Conservation (phyloP, 73 alveolate genomes). For the Paramecium tetraurelia region DNA sequence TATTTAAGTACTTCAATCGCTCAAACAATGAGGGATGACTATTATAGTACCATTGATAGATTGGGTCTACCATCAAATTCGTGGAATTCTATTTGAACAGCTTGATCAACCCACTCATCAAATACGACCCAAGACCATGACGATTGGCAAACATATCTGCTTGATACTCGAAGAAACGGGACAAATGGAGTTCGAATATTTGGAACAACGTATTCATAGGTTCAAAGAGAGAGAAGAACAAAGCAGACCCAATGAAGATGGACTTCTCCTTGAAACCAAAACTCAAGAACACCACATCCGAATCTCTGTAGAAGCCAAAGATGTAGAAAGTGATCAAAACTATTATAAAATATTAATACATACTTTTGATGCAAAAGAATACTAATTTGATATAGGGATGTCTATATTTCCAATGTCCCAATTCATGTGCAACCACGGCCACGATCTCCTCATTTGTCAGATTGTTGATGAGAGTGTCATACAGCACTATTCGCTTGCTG, state of each 20-base stretch:
- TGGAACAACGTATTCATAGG: slow-evolving; percentile 73
- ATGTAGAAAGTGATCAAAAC: slow-evolving; percentile 63
- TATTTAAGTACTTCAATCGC: slow-evolving; percentile 36
- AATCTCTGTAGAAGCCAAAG: slow-evolving; percentile 51
- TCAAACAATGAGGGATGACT: slow-evolving; percentile 61
- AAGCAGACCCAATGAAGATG: slow-evolving; percentile 66
- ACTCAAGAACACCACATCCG: slow-evolving; percentile 76
- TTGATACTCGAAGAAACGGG: slow-evolving; percentile 74
- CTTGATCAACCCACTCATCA: slow-evolving; percentile 51
- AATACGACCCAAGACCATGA: slow-evolving; percentile 21
- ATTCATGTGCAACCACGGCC: slow-evolving; percentile 94
- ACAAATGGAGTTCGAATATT: slow-evolving; percentile 61
- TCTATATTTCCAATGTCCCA: slow-evolving; percentile 94
- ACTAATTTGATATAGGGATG: slow-evolving; percentile 68
- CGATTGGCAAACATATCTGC: slow-evolving; percentile 73
- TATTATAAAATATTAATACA: slow-evolving; percentile 59
- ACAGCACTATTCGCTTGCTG: slow-evolving; percentile 91
- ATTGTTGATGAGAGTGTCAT: slow-evolving; percentile 82
- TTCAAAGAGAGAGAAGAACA: slow-evolving; percentile 67
- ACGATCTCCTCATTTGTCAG: slow-evolving; percentile 80
- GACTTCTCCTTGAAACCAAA: slow-evolving; percentile 76
- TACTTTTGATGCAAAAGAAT: slow-evolving; percentile 69
- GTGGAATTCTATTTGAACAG: slow-evolving; percentile 41
- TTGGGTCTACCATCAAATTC: slow-evolving; percentile 48
- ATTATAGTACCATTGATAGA: slow-evolving; percentile 58